Conservation (phyloP, 1,284 basidiomycete genomes). For the Anthracocystis walkeri region DNA sequence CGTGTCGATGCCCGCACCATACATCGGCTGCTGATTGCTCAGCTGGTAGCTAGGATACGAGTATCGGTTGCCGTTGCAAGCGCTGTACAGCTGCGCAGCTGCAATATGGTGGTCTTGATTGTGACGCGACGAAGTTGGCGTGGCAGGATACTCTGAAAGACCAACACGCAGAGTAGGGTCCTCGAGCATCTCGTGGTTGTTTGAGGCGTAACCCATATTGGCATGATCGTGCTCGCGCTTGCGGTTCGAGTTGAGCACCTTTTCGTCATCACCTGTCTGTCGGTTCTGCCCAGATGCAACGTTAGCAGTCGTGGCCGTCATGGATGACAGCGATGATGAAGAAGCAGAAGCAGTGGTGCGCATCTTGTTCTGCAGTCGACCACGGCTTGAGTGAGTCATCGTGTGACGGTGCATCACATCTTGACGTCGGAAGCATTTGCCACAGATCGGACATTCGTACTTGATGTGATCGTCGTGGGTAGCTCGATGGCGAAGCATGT, state of each 20-base stretch:
- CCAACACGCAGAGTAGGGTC: slow-evolving; percentile 37
- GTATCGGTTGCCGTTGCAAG: slow-evolving; percentile 25
- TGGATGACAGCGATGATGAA: slow-evolving; percentile 3
- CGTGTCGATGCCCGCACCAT: slow-evolving; percentile 1
- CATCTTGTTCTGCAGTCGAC: slow-evolving; percentile 35
- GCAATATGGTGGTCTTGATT: slow-evolving; percentile 46
- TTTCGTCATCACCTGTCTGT: slow-evolving; percentile 1
- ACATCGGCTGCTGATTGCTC: slow-evolving; percentile 8
- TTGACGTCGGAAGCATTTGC: slow-evolving; percentile 51
- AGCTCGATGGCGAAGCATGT: slow-evolving; percentile 51
- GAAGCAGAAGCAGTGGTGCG: slow-evolving; percentile 18
- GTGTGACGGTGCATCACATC: slow-evolving; percentile 57
- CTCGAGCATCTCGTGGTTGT: slow-evolving; percentile 27
- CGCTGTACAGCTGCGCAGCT: slow-evolving; percentile 33
- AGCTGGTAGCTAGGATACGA: slow-evolving; percentile 13
- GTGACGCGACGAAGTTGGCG: slow-evolving; percentile 16
- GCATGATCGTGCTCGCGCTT: slow-evolving; percentile 18
- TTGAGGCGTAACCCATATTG: slow-evolving; percentile 1
- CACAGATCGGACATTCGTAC: slow-evolving; percentile 51
- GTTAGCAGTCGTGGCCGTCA: not conserved
- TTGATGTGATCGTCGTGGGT: slow-evolving; percentile 51
- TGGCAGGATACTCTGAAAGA: slow-evolving; percentile 24
- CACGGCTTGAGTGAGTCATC: slow-evolving; percentile 39
- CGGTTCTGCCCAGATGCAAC: not conserved
- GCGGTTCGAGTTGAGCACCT: not conserved